These are phyloP conservation scores for Scutellaria galericulata DNA, from an alignment of 257 asterid species.

Conservation along the genomic window DNA sequence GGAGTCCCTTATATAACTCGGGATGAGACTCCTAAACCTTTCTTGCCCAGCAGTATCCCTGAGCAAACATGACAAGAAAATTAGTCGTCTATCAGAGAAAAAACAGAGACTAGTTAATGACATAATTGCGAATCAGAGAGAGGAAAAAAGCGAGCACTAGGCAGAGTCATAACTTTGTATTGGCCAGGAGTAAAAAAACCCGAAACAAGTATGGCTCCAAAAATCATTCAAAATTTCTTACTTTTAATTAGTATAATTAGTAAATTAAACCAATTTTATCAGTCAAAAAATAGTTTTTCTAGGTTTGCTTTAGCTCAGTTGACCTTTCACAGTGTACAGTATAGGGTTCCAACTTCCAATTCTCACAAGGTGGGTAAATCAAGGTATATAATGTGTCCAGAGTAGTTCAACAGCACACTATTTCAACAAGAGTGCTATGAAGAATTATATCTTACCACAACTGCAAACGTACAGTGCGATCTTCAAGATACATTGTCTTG, in stretches of 20 bases:
- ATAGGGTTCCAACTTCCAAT: constrained; percentile 12
- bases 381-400: constrained; percentile 22
- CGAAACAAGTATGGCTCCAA: not conserved
- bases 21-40: constrained; percentile 90
- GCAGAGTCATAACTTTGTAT: constrained; percentile 20
- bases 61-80: constrained; percentile 30
- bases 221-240: not conserved
- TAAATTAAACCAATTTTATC: not conserved
- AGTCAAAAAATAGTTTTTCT: not conserved
- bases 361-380: constrained; percentile 16
- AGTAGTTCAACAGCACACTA: not conserved
- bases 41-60: constrained; percentile 99
- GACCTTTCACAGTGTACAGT: not conserved
- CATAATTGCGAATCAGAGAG: not conserved
- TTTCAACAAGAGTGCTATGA: constrained; percentile 12
- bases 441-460: constrained; percentile 66
- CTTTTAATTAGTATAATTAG: constrained; percentile 4
- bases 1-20: constrained; percentile 91
- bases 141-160: not conserved
- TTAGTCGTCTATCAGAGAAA: constrained; percentile 27
- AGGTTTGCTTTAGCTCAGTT: constrained; percentile 5
- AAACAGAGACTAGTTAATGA: constrained; percentile 16
- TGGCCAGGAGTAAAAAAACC: not conserved
- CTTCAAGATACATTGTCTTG: constrained; percentile 96
- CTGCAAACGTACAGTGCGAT: constrained; percentile 92